Conservation (phyloP, 805 yeast species). For the Ogataea pilisensis region DNA sequence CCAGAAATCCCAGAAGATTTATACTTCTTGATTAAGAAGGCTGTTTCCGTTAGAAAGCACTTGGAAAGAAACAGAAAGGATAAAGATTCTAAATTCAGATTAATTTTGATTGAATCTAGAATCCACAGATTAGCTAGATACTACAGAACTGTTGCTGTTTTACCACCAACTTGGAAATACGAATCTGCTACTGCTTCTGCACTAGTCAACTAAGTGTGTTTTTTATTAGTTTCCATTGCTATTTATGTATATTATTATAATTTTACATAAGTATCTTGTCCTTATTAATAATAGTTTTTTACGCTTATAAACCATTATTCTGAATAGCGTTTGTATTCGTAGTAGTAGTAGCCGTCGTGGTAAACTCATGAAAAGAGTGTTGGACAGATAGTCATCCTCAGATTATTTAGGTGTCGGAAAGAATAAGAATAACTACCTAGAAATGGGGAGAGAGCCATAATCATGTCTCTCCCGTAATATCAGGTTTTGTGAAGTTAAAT, state of each 20-base stretch:
- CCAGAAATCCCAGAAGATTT: slow-evolving; percentile 99
- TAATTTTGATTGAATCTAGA: slow-evolving; percentile 99
- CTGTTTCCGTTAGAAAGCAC: slow-evolving; percentile 99
- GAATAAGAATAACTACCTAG: too few species aligned
- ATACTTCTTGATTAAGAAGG: slow-evolving; percentile 98
- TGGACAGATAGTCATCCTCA: too few species aligned
- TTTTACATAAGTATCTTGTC: slow-evolving; percentile 13
- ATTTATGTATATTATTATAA: slow-evolving; percentile 13
- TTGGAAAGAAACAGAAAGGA: slow-evolving; percentile 99
- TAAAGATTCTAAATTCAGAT: slow-evolving; percentile 99
- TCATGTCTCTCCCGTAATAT: not conserved
- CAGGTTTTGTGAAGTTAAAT: slow-evolving; percentile 27
- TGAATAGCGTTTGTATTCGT: not conserved
- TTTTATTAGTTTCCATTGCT: slow-evolving; percentile 11
- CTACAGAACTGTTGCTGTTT: slow-evolving; percentile 99
- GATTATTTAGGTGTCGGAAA: too few species aligned
- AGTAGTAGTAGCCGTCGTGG: too few species aligned
- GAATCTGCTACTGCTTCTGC: slow-evolving; percentile 99
- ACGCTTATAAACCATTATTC: not conserved
- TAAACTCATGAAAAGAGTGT: too few species aligned
- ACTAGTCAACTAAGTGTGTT: slow-evolving; percentile 80
- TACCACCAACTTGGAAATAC: slow-evolving; percentile 99
- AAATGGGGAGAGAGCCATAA: too few species aligned
- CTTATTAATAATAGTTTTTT: slow-evolving; percentile 2
- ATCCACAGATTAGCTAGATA: slow-evolving; percentile 99